Percentiles rank a stretch among this genome's conserved stretches.
Evolutionary conservation across 768 basidiomycete species (phyloP).

Genomic region (Rhizopogon rudus): DNA sequence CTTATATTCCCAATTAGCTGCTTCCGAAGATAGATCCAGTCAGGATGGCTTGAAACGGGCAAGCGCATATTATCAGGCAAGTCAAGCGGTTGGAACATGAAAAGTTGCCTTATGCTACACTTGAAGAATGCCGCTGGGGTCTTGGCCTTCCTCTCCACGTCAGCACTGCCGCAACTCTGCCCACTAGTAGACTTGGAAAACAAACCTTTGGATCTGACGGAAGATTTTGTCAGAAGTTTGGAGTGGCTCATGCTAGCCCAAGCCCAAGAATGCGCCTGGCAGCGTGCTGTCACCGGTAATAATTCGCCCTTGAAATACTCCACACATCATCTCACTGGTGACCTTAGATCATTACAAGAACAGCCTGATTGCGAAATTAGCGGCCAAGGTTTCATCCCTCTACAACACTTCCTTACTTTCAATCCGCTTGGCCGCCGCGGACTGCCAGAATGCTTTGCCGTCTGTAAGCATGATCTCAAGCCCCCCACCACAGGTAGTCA

Average conservation of each 20-base stretch:
- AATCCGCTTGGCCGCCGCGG: constrained; percentile 39
- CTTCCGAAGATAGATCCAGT: constrained; percentile 60
- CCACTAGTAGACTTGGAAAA: constrained; percentile 47
- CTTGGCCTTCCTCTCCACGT: constrained; percentile 53
- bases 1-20: constrained; percentile 78
- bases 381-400: constrained; percentile 65
- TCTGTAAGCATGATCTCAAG: constrained; percentile 35
- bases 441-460: constrained; percentile 46
- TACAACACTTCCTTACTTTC: constrained; percentile 49
- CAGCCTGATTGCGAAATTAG: constrained; percentile 76
- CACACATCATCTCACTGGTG: neutral
- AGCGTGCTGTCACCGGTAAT: constrained; percentile 78
- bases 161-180: constrained; percentile 48
- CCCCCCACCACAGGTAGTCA: constrained; percentile 6
- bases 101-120: neutral
- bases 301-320: neutral
- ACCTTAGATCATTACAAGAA: constrained; percentile 67
- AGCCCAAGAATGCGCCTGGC: constrained; percentile 97
- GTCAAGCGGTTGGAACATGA: neutral
- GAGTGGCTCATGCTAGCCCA: constrained; percentile 85
- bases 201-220: constrained; percentile 62
- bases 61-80: constrained; percentile 64
- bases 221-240: constrained; percentile 53
- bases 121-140: constrained; percentile 66
- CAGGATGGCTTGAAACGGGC: constrained; percentile 85